Conservation (phyloP, 176 grass and related monocot species). For the Hyparrhenia diplandra region DNA sequence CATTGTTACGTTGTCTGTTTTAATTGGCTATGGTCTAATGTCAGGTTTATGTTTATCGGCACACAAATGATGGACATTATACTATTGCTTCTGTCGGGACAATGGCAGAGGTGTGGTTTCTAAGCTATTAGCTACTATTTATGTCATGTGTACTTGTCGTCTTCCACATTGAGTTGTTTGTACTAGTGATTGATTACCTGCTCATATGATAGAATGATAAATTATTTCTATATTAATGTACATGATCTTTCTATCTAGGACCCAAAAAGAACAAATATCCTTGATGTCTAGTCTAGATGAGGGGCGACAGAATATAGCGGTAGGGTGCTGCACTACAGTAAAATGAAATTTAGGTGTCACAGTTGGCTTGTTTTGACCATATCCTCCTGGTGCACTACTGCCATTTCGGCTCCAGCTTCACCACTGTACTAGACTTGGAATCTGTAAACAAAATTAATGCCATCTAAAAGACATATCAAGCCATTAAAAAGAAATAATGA, state of each 20-base stretch:
- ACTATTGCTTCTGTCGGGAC: constrained; percentile 79
- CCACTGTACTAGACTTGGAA: neutral
- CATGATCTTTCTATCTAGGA: neutral
- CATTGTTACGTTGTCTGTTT: constrained; percentile 16
- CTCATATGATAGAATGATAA: neutral
- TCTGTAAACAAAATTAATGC: neutral
- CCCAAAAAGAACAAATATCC: neutral
- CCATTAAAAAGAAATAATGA: neutral
- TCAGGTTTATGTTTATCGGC: constrained; percentile 59
- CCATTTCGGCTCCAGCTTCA: neutral
- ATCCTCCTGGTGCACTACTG: neutral
- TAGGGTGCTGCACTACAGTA: neutral
- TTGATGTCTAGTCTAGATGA: neutral
- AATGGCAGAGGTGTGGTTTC: constrained; percentile 63
- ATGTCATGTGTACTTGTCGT: neutral
- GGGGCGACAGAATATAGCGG: neutral
- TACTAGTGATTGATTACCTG: neutral
- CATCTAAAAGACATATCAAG: constrained; percentile 5
- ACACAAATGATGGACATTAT: constrained; percentile 40
- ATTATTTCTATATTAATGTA: neutral
- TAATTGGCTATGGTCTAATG: constrained; percentile 19
- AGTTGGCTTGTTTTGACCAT: constrained; percentile 5
- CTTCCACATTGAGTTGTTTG: neutral
- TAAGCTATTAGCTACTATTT: constrained; percentile 14
- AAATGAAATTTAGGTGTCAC: neutral